These are phyloP conservation scores for Heritiera littoralis DNA, from an alignment of 345 rosid species.

Conservation along the genomic window DNA sequence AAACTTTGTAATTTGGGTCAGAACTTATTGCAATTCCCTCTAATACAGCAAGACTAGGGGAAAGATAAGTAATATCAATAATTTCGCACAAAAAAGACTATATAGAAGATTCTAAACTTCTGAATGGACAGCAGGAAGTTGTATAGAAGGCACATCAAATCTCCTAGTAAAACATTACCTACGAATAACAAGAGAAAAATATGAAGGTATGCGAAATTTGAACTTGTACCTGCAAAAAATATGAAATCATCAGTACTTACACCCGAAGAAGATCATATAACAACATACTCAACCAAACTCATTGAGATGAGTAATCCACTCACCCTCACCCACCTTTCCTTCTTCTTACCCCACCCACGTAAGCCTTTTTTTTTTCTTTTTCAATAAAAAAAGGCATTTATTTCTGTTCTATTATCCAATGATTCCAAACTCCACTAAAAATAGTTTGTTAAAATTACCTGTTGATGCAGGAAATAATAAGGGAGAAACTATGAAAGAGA, in stretches of 20 bases:
- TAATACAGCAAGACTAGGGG: slow-evolving; percentile 81
- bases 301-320: not conserved
- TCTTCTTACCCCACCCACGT: not conserved
- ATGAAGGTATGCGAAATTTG: slow-evolving; percentile 91
- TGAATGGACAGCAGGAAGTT: not conserved
- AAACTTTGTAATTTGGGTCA: slow-evolving; percentile 84
- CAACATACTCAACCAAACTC: not conserved
- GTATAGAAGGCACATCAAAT: not conserved
- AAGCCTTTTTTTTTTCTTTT: not conserved
- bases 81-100: not conserved
- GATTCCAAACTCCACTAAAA: not conserved
- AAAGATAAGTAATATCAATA: slow-evolving; percentile 18
- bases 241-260: slow-evolving; percentile 18
- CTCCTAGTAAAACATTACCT: slow-evolving; percentile 47
- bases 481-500: not conserved
- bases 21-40: slow-evolving; percentile 88
- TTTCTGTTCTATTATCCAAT: not conserved
- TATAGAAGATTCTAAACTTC: slow-evolving; percentile 7
- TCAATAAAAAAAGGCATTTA: not conserved
- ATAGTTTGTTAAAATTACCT: not conserved
- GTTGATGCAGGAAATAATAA: not conserved
- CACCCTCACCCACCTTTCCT: not conserved
- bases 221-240: slow-evolving; percentile 78
- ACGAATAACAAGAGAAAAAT: slow-evolving; percentile 90
- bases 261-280: not conserved